Conservation (phyloP, 331 rosid genomes). For the Malus hybrid region DNA sequence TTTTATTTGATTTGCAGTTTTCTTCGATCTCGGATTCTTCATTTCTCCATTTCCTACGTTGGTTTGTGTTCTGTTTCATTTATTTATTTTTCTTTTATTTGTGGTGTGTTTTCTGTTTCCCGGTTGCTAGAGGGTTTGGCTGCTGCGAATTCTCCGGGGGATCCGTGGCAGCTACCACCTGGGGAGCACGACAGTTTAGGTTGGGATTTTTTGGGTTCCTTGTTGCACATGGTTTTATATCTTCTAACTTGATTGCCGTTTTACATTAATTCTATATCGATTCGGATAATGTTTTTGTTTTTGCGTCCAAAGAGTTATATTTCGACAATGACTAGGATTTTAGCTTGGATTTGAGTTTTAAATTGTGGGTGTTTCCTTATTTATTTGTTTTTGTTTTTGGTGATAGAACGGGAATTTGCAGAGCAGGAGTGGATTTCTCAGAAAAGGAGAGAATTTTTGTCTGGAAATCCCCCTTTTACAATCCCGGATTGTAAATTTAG, state of each 20-base stretch:
- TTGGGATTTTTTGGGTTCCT: background rate
- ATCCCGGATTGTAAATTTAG: background rate
- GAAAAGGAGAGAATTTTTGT: background rate
- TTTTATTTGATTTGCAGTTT: background rate
- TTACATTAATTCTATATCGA: background rate
- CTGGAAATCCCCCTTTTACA: background rate
- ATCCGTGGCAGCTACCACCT: background rate
- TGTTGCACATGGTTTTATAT: background rate
- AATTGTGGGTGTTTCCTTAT: background rate
- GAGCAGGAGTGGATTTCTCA: background rate
- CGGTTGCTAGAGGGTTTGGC: background rate
- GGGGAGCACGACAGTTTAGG: background rate
- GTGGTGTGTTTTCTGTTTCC: background rate
- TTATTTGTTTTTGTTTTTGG: background rate
- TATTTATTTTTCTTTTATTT: background rate
- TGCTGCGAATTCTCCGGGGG: slow-evolving; percentile 4
- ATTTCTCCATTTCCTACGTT: background rate
- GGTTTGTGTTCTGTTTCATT: background rate
- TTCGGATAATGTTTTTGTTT: background rate
- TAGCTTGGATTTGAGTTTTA: background rate
- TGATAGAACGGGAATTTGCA: background rate
- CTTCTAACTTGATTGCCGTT: background rate
- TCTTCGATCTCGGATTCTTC: background rate
- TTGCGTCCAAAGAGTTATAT: background rate
- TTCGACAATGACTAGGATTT: background rate